Base-by-base conservation (phyloP, 2,329 filamentous ascomycete genomes). In the Ustilaginoidea virens region DNA sequence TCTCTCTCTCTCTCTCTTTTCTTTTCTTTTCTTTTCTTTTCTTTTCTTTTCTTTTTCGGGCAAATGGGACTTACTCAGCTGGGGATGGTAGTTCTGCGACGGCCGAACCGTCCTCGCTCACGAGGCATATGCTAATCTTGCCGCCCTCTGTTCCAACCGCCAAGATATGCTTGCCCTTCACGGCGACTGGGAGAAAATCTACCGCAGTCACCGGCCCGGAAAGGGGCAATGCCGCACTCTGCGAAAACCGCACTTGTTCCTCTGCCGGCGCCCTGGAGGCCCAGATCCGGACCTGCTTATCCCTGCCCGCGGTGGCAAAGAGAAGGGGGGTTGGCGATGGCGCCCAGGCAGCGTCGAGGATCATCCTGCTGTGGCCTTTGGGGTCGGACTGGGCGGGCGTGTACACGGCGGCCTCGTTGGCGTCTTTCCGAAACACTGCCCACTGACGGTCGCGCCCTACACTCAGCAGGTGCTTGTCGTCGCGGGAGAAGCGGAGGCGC, bases 381-480 rank as follows among this genome's bases (percentile, higher is more conserved):
- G 73, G 69, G 42, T 92, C 83, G 3, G 68, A 60, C 36, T 74
- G 60, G 22, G 69, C 50, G 3, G 77, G 58, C 15, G 50, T 54
- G 43, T 80, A 94, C 10, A 35, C 31, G 19, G 46, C 45, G 17
- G 42, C 41, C 2, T 49, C 46, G 8, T 38, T 42, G 5, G 45
- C 47, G 19, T 55, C 55, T 22, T 72, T 62, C 41, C 69, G 57
- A 48, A 87, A 98, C 1, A 96, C 60, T 1, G 74, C 76, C 85
- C 87, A 98, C 52, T 92, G 82, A 9, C 90, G 66, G 52, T 98
- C 90, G 34, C 90, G 65, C 2, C 90, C 87, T 2, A 94, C 87
- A 36, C 83, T 94, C 2, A 98, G 63, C 11, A 98, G 63, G 35
- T 72, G 75, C 7, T 49, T 50, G 47, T 90, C 81, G 41, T 87